A percentile compares a stretch with the other conserved stretches of the same genome.
These are phyloP conservation scores for Lasiosphaeria hispida DNA, from an alignment of 495 filamentous ascomycete genomes.

Conservation along the genomic window DNA sequence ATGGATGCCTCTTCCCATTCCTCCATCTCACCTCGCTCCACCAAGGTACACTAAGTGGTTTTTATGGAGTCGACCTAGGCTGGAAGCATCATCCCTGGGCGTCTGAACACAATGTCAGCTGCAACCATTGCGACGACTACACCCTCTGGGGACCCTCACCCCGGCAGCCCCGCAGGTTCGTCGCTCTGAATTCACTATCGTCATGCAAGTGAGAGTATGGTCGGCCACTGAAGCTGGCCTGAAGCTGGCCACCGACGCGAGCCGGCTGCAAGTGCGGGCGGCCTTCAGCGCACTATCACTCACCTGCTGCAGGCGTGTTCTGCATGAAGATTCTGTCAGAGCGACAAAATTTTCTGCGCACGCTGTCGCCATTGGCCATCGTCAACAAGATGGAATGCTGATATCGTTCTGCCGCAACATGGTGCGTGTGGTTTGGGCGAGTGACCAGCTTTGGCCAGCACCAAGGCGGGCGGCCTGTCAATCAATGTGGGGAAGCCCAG, in stretches of 20 bases:
- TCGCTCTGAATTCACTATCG: background rate
- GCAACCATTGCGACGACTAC: no score
- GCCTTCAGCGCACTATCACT: background rate
- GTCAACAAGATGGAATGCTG: slow-evolving; percentile 2
- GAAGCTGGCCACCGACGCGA: background rate
- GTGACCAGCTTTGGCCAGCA: background rate
- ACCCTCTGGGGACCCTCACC: no score
- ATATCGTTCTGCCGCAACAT: background rate
- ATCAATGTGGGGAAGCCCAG: slow-evolving; percentile 11
- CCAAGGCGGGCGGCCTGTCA: background rate
- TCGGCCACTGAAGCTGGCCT: no score
- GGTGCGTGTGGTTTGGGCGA: background rate
- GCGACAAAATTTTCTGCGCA: background rate
- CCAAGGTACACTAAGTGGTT: no score
- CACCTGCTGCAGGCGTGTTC: slow-evolving; percentile 4
- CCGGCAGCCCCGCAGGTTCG: slow-evolving; percentile 13
- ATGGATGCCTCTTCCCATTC: background rate
- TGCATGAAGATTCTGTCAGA: slow-evolving; percentile 14
- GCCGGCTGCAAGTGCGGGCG: background rate
- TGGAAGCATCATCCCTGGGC: no score
- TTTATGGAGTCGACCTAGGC: no score
- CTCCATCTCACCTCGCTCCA: background rate
- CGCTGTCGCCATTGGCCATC: slow-evolving; percentile 5
- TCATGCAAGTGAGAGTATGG: background rate
- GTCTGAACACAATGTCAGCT: no score